Evolutionary conservation across 768 basidiomycete genomes (phyloP), one percentile per base, ranked within the genome.

Genomic region (Phaffia australis): DNA sequence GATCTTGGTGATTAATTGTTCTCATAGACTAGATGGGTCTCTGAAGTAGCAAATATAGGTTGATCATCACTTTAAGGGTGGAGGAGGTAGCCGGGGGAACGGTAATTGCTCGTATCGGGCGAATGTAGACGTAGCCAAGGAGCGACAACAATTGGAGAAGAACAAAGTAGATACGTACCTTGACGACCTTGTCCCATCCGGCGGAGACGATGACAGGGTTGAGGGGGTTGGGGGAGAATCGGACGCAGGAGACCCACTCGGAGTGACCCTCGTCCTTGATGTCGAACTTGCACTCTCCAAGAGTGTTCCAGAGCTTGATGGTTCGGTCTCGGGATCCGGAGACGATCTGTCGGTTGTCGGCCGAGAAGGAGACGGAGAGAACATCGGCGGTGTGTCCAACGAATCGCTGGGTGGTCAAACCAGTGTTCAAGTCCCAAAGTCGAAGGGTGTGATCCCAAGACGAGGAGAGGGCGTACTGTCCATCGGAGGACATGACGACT

Each of bases 361-460:
- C 95, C 72, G 89, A 92, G 85, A 99, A 99, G 79, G 90, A 94
- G 81, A 99, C 95, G 50, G 92, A 95, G 68, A 99, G 84, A 71
- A 99, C 94, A 75, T 99, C 95, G 70, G 89, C 88, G 69, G 85
- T 92, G 83, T 99, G 95, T 72, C 95, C 95, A 72, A 98, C 88
- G 76, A 99, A 99, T 75, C 89, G 87, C 75, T 91, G 88, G 71
- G 95, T 98, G 69, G 95, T 99, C 71, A 82, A 78, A 67, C 95
- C 95, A 58, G 88, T 97, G 85, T 97, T 97, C 69, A 99, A 84
- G 79, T 99, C 95, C 95, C 95, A 99, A 69, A 99, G 86, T 75
- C 95, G 89, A 74, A 99, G 88, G 49, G 95, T 98, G 82, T 98
- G 94, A 81, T 99, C 95, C 95, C 95, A 98, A 52, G 94, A 98